phyloP scores from a whole-genome alignment of 108 stramenopile genomes.

The Discostella stelligeroides region DNA sequence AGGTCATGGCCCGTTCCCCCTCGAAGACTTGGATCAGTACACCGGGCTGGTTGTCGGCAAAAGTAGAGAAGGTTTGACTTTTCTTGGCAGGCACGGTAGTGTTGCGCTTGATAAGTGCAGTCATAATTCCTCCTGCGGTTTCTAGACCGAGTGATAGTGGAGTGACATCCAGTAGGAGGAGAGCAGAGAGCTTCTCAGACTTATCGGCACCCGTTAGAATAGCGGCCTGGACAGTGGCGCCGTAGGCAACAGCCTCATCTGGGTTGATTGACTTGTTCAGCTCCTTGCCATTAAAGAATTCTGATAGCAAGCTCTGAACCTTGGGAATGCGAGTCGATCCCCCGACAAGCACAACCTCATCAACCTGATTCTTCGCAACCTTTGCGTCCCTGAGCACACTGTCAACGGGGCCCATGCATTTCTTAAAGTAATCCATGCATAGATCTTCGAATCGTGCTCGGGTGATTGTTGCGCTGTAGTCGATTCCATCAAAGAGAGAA shows the following conservation, averaged over 20 bases:
- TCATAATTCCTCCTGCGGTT: conserved; percentile 95
- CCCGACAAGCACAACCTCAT: conserved; percentile 73
- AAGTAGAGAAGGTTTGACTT: conserved; percentile 92
- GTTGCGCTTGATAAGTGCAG: conserved; percentile 92
- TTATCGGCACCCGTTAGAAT: conserved; percentile 77
- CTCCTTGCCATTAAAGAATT: conserved; percentile 75
- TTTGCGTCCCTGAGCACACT: conserved; percentile 73
- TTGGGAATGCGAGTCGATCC: conserved; percentile 80
- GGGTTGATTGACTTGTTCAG: conserved; percentile 65
- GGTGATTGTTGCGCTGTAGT: conserved; percentile 68
- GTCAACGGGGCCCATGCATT: conserved; percentile 67
- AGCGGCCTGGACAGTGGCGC: conserved; percentile 77
- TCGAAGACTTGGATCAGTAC: conserved; percentile 95
- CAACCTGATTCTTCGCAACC: conserved; percentile 55
- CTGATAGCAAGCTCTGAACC: conserved; percentile 56
- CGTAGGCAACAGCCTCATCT: conserved; percentile 81
- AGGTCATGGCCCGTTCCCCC: conserved; percentile 96
- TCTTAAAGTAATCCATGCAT: conserved; percentile 72
- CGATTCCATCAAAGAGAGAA: conserved; percentile 65
- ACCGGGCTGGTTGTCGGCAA: conserved; percentile 93
- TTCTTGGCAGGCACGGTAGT: conserved; percentile 96
- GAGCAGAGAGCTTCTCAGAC: conserved; percentile 85
- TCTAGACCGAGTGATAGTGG: conserved; percentile 92
- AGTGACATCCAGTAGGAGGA: conserved; percentile 83
- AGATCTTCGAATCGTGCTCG: conserved; percentile 63